Conservation (phyloP, 805 yeast species). For the Wickerhamiella lipophila region DNA sequence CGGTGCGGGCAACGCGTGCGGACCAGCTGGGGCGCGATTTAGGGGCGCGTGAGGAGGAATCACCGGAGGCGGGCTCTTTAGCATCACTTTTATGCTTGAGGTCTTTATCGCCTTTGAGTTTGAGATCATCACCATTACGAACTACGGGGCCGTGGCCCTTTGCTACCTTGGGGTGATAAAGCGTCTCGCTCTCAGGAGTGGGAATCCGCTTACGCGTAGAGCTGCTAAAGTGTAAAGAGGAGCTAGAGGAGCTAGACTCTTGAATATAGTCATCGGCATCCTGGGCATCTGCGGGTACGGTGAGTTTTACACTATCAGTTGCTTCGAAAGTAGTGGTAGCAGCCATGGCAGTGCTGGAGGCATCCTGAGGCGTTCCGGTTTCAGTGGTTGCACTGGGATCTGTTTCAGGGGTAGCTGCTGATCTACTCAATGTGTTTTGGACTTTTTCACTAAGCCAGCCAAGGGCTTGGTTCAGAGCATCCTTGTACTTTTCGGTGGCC, state of each 20-base stretch:
- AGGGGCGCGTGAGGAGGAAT: too few relatives aligned
- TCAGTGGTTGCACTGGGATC: neutral
- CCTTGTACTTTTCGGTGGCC: neutral
- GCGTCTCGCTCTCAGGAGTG: neutral
- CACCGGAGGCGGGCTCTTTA: neutral
- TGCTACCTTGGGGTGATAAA: neutral
- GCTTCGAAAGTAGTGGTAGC: slow-evolving; percentile 4
- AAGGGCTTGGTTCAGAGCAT: neutral
- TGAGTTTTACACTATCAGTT: neutral
- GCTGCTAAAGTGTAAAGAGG: neutral
- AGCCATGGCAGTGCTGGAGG: slow-evolving; percentile 7
- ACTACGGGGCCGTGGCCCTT: neutral
- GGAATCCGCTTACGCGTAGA: neutral
- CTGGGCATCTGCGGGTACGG: neutral
- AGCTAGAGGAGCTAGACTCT: neutral
- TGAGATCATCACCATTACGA: neutral
- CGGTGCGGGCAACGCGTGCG: slow-evolving; percentile 17
- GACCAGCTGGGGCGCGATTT: slow-evolving; percentile 14
- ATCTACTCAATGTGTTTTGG: neutral
- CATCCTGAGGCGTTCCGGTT: slow-evolving; percentile 5
- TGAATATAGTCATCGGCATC: neutral
- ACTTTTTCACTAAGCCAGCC: neutral
- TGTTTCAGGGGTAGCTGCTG: neutral
- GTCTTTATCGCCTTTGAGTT: neutral
- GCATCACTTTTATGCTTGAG: neutral